Percentiles rank a stretch among this genome's conserved stretches.
Evolutionary conservation across 176 grass and related monocot genomes (phyloP).

Genomic region (Areca catechu): DNA sequence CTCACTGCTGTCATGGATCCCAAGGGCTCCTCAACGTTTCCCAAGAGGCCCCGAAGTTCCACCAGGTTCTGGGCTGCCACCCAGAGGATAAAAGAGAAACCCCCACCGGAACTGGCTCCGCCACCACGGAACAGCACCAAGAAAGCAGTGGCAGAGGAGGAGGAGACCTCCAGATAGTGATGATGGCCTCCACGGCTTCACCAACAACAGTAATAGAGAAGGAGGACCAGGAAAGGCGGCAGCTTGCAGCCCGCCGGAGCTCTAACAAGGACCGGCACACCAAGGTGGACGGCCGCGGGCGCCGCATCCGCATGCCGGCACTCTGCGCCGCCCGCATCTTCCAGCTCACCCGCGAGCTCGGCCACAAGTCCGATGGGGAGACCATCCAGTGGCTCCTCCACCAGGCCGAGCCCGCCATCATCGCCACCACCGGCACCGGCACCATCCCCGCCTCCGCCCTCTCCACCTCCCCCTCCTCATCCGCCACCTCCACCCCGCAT

Average conservation of each 20-base stretch:
- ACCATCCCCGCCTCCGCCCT: slow-evolving; percentile 17
- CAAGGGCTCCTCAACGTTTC: neutral
- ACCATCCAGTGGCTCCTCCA: slow-evolving; percentile 22
- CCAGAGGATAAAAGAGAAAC: neutral
- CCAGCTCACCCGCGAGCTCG: slow-evolving; percentile 22
- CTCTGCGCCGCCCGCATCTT: slow-evolving; percentile 20
- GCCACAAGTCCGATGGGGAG: slow-evolving; percentile 21
- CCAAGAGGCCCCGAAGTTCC: neutral
- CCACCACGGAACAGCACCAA: neutral
- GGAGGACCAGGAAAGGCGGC: neutral
- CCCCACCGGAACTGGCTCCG: neutral
- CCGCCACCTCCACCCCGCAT: no score
- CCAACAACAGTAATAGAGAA: neutral
- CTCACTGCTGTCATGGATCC: neutral
- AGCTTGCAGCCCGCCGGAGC: slow-evolving; percentile 2
- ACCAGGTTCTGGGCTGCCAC: neutral
- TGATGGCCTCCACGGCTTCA: no score
- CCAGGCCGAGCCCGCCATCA: slow-evolving; percentile 13
- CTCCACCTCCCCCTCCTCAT: neutral
- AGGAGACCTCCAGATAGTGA: neutral
- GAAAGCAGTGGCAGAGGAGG: neutral
- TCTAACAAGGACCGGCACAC: slow-evolving; percentile 22
- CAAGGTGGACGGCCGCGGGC: slow-evolving; percentile 19
- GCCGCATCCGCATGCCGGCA: slow-evolving; percentile 18
- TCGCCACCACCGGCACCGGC: slow-evolving; percentile 13